phyloP scores from a whole-genome alignment of 1,284 basidiomycete genomes.

The Trichosporon sp. region DNA sequence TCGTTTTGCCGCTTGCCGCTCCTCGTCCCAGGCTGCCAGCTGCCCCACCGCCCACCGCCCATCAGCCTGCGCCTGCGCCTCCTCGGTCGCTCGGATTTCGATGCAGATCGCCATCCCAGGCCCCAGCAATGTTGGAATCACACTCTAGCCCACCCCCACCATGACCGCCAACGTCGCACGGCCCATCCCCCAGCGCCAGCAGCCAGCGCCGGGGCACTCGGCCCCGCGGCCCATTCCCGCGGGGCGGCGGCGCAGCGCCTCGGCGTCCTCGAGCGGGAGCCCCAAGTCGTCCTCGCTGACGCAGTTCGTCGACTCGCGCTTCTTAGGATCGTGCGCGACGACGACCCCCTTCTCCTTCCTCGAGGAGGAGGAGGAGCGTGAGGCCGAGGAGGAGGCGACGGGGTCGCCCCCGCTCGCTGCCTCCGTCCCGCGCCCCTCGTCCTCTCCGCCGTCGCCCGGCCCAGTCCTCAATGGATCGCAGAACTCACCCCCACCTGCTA shows the following conservation, averaged over 20 bases:
- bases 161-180: not conserved
- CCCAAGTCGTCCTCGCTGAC: not conserved
- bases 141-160: not conserved
- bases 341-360: constrained; percentile 9
- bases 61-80: no score
- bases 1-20: not conserved
- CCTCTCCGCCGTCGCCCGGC: constrained; percentile 7
- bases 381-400: not conserved
- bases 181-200: not conserved
- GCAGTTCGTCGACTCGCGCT: not conserved
- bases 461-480: not conserved
- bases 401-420: not conserved
- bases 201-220: not conserved
- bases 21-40: no score
- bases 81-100: not conserved
- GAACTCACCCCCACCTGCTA: constrained; percentile 1
- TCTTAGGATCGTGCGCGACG: constrained; percentile 9
- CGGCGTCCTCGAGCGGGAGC: not conserved
- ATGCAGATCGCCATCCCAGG: not conserved
- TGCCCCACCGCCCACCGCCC: not conserved
- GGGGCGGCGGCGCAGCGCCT: not conserved
- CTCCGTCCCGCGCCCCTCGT: not conserved
- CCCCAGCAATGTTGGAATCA: not conserved
- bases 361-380: not conserved
- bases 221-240: not conserved